Base-by-base conservation (phyloP, 148 eudicot species). In the Vaccinium corymbosum region DNA sequence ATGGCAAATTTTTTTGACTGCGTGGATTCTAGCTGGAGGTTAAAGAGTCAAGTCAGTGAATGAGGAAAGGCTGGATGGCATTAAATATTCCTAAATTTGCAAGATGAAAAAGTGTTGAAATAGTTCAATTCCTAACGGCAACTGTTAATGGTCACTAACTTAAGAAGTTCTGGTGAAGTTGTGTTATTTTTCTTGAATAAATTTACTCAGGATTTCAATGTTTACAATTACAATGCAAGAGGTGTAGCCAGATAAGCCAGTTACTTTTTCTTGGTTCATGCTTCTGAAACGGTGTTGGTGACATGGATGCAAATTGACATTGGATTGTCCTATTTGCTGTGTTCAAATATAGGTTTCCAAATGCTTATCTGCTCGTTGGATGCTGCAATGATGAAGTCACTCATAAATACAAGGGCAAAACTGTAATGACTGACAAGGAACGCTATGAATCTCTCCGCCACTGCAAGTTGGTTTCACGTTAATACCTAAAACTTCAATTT, bases 361-460 rank as follows among this genome's bases (percentile, higher is more conserved):
- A 93, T 73, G 80, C 97, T 7, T 90, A 91, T 80, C 84, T 93
- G 86, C 90, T 93, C 55, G 97, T 93, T 51, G 97, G 97, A 80
- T 92, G 94, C 83, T 93, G 97, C 89, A 93, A 86, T 81, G 97
- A 93, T 85, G 94, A 92, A 71, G 86, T 88, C 70, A 93, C 95
- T 17, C 92, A 92, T 86, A 92, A 85, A 59, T 90, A 85, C 84
- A 93, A 93, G 86, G 95, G 95, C 3, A 93, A 93, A 87, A 93
- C 95, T 81, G 95, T 93, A 62, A 89, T 93, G 92, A 92, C 88
- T n/a, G 95, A 88, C 25, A 55, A 75, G 68, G 95, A 93, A 87
- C 93, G 95, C 29, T 93, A 89, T 70, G 95, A 93, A 86, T 93
- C 95, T 70, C 94, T 93, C 66, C 91, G 95, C 73, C 95, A 93